Base-by-base conservation (phyloP, 2,329 filamentous ascomycete species). In the Lecanoromycetidae sp. region DNA sequence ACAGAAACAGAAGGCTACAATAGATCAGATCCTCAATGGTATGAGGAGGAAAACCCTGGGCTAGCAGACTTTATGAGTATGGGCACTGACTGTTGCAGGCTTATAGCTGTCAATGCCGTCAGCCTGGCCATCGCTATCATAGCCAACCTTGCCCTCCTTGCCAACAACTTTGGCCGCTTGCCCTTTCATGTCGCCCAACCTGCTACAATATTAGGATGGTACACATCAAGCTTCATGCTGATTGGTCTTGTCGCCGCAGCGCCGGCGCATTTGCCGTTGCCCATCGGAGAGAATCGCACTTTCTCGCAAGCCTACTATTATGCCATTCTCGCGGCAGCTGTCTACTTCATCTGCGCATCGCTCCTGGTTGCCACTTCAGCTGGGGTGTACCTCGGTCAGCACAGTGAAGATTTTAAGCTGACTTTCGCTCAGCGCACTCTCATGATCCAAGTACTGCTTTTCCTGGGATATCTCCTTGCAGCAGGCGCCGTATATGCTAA, bases 201-300 rank as follows among this genome's bases (percentile, higher is more conserved):
- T 19, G 20, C 43, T 25, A 45, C 43, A 12, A 52, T 52, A n/a
- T 23, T 47, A 23, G 52, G 50, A 26, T 54, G 44, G 47, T 54
- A 50, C 30, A 30, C 36, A 17, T 19, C 36, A 8, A 44, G 43
- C 7, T 34, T 52, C 5, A 51, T 54, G 22, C 40, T 52, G 12
- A 34, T 46, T 6, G 45, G 41, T 3, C 17, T 46, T 3, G 23
- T 51, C 27, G 50, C 50, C 12, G 50, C 44, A 22, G 41, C 52
- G 13, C 46, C 46, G 3, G n/a, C 23, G 19, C 37, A 36, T 26
- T 33, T 54, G n/a, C 46, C 37, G 5, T 32, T 44, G n/a, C 42
- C 41, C 15, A 4, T 17, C 20, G 43, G 34, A 10, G 22, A 46
- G 34, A 15, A 35, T n/a, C 23, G 33, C 25, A 34, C 23, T 35